Conservation (phyloP, 176 grass and related monocot genomes). For the Oryza brachyantha region DNA sequence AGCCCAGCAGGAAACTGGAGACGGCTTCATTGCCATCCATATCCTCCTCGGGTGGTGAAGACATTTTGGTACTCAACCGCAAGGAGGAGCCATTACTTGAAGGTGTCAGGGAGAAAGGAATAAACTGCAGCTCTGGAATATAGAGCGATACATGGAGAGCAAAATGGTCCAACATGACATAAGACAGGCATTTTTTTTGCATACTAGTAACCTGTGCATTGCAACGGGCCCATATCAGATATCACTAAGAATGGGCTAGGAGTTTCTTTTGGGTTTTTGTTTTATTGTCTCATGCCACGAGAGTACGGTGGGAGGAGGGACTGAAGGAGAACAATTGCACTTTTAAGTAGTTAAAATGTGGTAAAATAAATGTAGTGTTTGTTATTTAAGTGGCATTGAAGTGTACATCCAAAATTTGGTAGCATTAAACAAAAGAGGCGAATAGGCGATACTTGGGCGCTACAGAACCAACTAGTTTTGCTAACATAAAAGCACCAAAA, state of each 20-base stretch:
- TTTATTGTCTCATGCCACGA: no score
- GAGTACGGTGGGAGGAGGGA: no score
- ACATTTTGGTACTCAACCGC: background rate
- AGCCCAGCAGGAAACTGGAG: no score
- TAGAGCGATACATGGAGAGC: background rate
- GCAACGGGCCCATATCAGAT: no score
- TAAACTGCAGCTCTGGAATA: background rate
- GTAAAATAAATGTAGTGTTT: background rate
- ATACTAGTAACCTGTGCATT: no score
- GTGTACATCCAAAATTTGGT: background rate
- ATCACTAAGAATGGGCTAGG: no score
- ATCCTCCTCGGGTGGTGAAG: no score
- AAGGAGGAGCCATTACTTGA: background rate
- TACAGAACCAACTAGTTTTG: background rate
- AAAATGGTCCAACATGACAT: background rate
- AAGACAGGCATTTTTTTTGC: background rate
- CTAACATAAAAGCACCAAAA: background rate
- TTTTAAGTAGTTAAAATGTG: no score
- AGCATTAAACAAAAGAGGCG: background rate
- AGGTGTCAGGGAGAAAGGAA: background rate
- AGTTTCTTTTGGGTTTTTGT: no score
- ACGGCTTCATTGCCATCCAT: no score
- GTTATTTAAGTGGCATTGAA: background rate
- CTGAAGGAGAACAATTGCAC: no score
- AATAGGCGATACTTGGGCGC: background rate